phyloP scores from a whole-genome alignment of 495 filamentous ascomycete species.

The Aspergillus sparsus region DNA sequence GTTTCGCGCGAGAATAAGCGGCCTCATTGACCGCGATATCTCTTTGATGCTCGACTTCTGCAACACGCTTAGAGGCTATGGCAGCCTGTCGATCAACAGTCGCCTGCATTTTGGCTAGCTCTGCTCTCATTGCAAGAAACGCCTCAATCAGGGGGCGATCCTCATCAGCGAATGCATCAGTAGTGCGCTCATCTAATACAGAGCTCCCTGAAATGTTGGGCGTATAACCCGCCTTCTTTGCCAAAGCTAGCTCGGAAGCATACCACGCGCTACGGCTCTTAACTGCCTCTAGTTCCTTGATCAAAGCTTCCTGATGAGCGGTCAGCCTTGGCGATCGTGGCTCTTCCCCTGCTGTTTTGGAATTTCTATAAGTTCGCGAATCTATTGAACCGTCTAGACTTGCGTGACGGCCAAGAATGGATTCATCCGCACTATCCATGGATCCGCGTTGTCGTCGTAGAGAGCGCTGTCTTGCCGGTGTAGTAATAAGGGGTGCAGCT shows the following conservation, averaged over 20 bases:
- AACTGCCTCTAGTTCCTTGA: slow-evolving; percentile 79
- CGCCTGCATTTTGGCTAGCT: slow-evolving; percentile 73
- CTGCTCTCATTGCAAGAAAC: slow-evolving; percentile 82
- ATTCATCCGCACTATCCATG: slow-evolving; percentile 50
- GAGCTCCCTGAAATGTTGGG: slow-evolving; percentile 71
- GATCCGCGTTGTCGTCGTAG: slow-evolving; percentile 47
- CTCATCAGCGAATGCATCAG: slow-evolving; percentile 81
- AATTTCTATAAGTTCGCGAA: slow-evolving; percentile 42
- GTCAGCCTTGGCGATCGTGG: slow-evolving; percentile 48
- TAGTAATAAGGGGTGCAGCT: slow-evolving; percentile 46
- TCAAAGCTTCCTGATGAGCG: slow-evolving; percentile 55
- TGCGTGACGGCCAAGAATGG: slow-evolving; percentile 42
- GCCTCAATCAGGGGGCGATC: slow-evolving; percentile 92
- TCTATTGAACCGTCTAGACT: slow-evolving; percentile 50
- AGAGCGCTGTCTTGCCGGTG: slow-evolving; percentile 47
- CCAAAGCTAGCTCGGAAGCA: slow-evolving; percentile 88
- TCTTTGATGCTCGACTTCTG: slow-evolving; percentile 88
- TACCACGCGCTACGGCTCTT: slow-evolving; percentile 95
- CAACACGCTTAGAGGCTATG: slow-evolving; percentile 82
- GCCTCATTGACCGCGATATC: slow-evolving; percentile 92
- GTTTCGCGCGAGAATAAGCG: slow-evolving; percentile 88
- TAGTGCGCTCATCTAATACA: slow-evolving; percentile 70
- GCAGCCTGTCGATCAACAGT: slow-evolving; percentile 84
- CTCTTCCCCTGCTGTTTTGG: slow-evolving; percentile 42
- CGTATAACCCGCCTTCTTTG: slow-evolving; percentile 82